phyloP scores from a whole-genome alignment of 2,329 filamentous ascomycete species.

The Colletotrichum sp. region DNA sequence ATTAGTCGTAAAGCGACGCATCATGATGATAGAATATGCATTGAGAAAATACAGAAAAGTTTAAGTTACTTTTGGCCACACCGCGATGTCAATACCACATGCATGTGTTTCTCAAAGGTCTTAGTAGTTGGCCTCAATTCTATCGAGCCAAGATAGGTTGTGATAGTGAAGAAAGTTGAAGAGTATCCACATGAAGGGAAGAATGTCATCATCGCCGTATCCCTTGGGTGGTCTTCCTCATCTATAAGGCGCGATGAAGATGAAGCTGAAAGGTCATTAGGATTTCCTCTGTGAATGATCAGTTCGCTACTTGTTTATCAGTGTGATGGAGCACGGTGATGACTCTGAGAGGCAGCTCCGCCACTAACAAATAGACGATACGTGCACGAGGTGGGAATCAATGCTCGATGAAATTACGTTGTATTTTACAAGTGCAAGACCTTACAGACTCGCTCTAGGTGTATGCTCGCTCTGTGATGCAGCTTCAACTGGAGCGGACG shows the following conservation, averaged over 20 bases:
- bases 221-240: neutral
- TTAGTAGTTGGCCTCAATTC: neutral
- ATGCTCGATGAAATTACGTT: neutral
- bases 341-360: neutral
- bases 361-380: accelerated
- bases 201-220: neutral
- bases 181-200: accelerated
- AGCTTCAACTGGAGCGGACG: neutral
- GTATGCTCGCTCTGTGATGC: too few relatives aligned
- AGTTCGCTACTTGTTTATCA: neutral
- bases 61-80: neutral
- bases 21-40: neutral
- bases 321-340: neutral
- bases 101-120: accelerated
- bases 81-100: accelerated
- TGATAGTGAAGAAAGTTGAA: accelerated
- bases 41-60: neutral
- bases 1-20: neutral
- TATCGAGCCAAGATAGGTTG: neutral
- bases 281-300: neutral
- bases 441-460: neutral
- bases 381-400: neutral
- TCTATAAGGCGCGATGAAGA: neutral
- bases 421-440: neutral
- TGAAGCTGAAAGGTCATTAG: neutral